Conservation (phyloP, 2,329 filamentous ascomycete genomes). For the Aspergillus glaucus region DNA sequence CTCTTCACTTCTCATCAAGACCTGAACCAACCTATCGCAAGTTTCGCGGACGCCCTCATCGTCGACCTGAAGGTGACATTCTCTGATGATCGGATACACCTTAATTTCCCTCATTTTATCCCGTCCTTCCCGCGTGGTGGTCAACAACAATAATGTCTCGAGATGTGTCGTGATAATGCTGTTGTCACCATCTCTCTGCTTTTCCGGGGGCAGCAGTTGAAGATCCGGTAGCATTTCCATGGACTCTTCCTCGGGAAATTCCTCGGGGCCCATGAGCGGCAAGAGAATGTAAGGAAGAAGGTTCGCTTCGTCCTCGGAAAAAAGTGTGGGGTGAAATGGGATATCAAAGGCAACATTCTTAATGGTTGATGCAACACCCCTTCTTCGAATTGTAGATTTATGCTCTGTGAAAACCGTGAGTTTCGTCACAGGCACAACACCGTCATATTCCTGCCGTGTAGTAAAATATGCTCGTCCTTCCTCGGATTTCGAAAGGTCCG, state of each 20-base stretch:
- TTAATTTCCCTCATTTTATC: constrained; percentile 68
- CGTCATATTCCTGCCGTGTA: constrained; percentile 67
- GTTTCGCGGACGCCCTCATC: constrained; percentile 76
- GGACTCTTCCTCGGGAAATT: constrained; percentile 80
- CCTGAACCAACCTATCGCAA: constrained; percentile 83
- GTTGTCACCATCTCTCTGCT: constrained; percentile 70
- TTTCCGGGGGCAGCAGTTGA: constrained; percentile 83
- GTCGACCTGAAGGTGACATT: constrained; percentile 71
- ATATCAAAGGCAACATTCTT: constrained; percentile 90
- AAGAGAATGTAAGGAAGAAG: constrained; percentile 83
- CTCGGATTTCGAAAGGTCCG: constrained; percentile 78
- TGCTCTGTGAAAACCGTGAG: constrained; percentile 93
- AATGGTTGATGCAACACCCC: constrained; percentile 92
- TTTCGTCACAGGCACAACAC: constrained; percentile 82
- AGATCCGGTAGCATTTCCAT: constrained; percentile 83
- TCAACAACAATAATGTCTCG: constrained; percentile 79
- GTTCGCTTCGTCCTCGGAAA: constrained; percentile 67
- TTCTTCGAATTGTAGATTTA: constrained; percentile 70
- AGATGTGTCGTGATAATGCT: constrained; percentile 79
- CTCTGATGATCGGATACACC: constrained; percentile 83
- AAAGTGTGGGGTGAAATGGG: constrained; percentile 61
- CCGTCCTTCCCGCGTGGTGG: constrained; percentile 68
- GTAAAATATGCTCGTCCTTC: constrained; percentile 71
- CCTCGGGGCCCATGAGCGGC: constrained; percentile 80
- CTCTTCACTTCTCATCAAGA: constrained; percentile 75